phyloP scores from a whole-genome alignment of 1,284 basidiomycete species.

The Trametes hirsuta region DNA sequence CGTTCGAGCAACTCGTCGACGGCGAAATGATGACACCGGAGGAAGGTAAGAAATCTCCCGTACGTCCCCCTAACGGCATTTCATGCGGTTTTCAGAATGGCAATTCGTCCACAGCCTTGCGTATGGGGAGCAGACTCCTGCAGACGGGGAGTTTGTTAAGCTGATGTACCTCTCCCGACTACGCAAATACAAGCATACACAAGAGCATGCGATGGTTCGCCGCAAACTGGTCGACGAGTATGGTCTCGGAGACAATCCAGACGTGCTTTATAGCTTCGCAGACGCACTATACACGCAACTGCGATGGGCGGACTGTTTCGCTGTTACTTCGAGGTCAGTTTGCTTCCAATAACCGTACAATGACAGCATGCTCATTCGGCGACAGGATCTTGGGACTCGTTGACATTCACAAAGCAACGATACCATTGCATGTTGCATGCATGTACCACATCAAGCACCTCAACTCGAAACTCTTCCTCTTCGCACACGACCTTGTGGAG shows the following conservation, averaged over 20 bases:
- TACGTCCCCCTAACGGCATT: background rate
- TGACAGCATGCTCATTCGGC: background rate
- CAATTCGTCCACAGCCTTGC: conserved; percentile 88
- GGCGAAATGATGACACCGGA: conserved; percentile 93
- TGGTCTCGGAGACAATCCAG: conserved; percentile 85
- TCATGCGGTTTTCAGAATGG: conserved; percentile 73
- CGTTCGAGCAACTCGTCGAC: conserved; percentile 88
- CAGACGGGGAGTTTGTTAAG: conserved; percentile 89
- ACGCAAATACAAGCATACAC: conserved; percentile 86
- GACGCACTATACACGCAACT: conserved; percentile 89
- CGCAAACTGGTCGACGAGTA: conserved; percentile 78
- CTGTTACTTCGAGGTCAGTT: conserved; percentile 78
- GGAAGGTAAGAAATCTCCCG: conserved; percentile 65
- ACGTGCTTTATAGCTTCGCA: conserved; percentile 90
- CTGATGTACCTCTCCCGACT: conserved; percentile 92
- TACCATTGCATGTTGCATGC: conserved; percentile 95
- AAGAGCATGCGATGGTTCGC: conserved; percentile 80
- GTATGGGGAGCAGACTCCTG: conserved; percentile 81
- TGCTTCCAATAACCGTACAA: background rate
- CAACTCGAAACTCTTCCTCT: conserved; percentile 90
- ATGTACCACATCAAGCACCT: conserved; percentile 94
- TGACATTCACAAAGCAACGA: conserved; percentile 81
- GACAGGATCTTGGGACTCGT: conserved; percentile 80
- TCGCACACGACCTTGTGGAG: conserved; percentile 95
- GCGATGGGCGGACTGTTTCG: conserved; percentile 93